These are phyloP conservation scores for Yamadazyma atlantica DNA, from an alignment of 1,139 yeast species.

Conservation along the genomic window DNA sequence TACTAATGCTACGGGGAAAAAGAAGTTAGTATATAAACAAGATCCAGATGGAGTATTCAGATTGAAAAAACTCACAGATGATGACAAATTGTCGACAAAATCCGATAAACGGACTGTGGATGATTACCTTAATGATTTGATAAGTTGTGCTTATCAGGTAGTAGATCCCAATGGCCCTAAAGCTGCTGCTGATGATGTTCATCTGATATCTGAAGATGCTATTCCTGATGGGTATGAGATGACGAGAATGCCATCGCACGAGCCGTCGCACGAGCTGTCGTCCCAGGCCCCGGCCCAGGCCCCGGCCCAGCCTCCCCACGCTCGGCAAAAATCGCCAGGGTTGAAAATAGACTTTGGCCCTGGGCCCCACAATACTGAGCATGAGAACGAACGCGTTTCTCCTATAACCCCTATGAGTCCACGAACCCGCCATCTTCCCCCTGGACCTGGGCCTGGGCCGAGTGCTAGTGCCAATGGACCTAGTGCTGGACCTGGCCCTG, in stretches of 20 bases:
- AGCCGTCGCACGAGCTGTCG: too few species aligned
- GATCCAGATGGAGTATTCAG: slow-evolving; percentile 45
- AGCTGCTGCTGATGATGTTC: slow-evolving; percentile 3
- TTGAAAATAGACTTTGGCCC: slow-evolving; percentile 5
- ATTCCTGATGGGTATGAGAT: not conserved
- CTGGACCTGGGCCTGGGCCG: too few species aligned
- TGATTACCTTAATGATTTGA: slow-evolving; percentile 29
- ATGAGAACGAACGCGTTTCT: too few species aligned
- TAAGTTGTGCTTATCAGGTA: slow-evolving; percentile 27
- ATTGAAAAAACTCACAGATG: slow-evolving; percentile 29
- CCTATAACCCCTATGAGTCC: too few species aligned
- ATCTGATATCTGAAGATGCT: slow-evolving; percentile 1
- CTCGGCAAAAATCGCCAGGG: too few species aligned
- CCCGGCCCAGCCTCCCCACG: too few species aligned
- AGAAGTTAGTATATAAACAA: slow-evolving; percentile 39
- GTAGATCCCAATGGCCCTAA: slow-evolving; percentile 14
- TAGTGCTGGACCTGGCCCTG: not conserved
- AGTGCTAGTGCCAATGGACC: too few species aligned
- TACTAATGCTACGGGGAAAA: slow-evolving; percentile 15
- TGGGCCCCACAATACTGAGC: too few species aligned
- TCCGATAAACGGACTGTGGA: slow-evolving; percentile 23
- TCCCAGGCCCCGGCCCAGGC: too few species aligned
- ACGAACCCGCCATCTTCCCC: too few species aligned
- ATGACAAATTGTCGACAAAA: slow-evolving; percentile 15
- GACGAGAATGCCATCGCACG: too few species aligned